A percentile compares a stretch with the other conserved stretches of the same genome.
These are phyloP conservation scores for Penicillium polonicum DNA, from an alignment of 2,329 filamentous ascomycete genomes.

Conservation along the genomic window DNA sequence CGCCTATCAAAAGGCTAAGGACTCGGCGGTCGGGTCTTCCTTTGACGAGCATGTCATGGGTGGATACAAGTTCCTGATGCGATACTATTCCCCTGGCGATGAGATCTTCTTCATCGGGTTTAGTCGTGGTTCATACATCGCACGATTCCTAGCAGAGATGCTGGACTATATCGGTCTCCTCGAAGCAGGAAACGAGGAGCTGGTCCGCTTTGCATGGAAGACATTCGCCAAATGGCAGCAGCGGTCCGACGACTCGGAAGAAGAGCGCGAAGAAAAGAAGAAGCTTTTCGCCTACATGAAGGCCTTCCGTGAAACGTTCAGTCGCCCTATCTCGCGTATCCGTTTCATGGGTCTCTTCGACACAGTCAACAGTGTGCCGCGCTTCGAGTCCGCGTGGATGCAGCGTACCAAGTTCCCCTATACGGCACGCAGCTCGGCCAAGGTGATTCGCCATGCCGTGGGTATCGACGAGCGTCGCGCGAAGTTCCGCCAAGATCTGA, in stretches of 20 bases:
- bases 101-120: constrained; percentile 73
- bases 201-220: constrained; percentile 80
- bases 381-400: constrained; percentile 71
- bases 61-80: constrained; percentile 77
- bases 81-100: constrained; percentile 62
- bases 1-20: constrained; percentile 46
- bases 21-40: constrained; percentile 74
- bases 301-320: constrained; percentile 78
- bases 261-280: constrained; percentile 32
- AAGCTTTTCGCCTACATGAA: constrained; percentile 73
- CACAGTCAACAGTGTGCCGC: constrained; percentile 75
- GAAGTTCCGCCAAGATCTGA: constrained; percentile 59
- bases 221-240: constrained; percentile 46
- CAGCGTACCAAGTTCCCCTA: constrained; percentile 71
- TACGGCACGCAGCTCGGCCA: constrained; percentile 55
- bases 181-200: constrained; percentile 79
- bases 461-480: constrained; percentile 59
- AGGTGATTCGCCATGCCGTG: constrained; percentile 57
- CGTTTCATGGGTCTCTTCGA: constrained; percentile 78
- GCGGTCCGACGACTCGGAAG: constrained; percentile 29
- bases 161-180: constrained; percentile 77
- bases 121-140: constrained; percentile 70
- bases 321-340: constrained; percentile 69
- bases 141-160: constrained; percentile 78
- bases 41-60: constrained; percentile 82